Conservation (phyloP, 257 asterid genomes). For the Phtheirospermum japonicum region DNA sequence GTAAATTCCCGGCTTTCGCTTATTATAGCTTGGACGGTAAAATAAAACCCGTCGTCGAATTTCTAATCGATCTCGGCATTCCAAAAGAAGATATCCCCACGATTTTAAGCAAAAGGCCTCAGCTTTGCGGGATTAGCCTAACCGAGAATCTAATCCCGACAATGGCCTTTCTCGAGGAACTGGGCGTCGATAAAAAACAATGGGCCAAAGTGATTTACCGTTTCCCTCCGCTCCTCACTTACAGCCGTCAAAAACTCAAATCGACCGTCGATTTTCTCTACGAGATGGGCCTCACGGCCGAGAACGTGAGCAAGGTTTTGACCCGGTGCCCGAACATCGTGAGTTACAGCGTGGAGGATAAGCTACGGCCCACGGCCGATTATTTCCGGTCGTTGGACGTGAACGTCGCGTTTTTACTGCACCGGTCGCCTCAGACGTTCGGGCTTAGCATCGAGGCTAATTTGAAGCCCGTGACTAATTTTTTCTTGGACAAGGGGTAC, state of each 20-base stretch:
- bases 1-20: conserved; percentile 90
- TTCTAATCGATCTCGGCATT: conserved; percentile 80
- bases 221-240: conserved; percentile 93
- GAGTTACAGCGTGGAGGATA: conserved; percentile 84
- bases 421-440: conserved; percentile 84
- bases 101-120: conserved; percentile 83
- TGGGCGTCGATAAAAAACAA: conserved; percentile 76
- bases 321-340: conserved; percentile 84
- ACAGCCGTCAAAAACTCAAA: conserved; percentile 67
- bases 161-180: conserved; percentile 74
- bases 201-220: conserved; percentile 94
- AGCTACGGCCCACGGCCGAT: conserved; percentile 77
- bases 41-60: conserved; percentile 83
- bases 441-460: conserved; percentile 86
- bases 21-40: conserved; percentile 94
- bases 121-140: conserved; percentile 92
- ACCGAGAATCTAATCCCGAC: conserved; percentile 89
- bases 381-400: conserved; percentile 70
- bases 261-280: conserved; percentile 77
- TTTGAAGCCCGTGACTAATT: conserved; percentile 75
- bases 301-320: conserved; percentile 72
- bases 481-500: conserved; percentile 69
- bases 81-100: conserved; percentile 63
- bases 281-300: conserved; percentile 84
- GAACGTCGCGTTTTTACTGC: conserved; percentile 61